Evolutionary conservation across 768 basidiomycete genomes (phyloP).

Genomic region (Pholiota microspora): DNA sequence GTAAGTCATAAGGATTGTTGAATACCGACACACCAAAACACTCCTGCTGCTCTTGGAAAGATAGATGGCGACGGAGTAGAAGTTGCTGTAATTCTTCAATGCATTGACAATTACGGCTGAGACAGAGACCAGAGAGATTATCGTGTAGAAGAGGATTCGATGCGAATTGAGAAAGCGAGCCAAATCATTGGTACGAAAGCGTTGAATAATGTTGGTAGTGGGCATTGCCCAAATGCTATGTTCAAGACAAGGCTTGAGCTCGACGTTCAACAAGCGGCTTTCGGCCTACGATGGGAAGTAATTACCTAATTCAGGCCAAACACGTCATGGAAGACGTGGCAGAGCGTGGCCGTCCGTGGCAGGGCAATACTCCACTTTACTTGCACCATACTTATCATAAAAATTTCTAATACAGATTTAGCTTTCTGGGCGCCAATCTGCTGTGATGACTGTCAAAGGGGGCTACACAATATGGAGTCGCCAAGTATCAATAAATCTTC

Average conservation of each 20-base stretch:
- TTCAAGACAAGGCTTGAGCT: neutral
- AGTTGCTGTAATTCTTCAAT: slow-evolving; percentile 81
- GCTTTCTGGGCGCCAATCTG: no score
- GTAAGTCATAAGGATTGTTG: neutral
- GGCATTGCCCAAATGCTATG: slow-evolving; percentile 39
- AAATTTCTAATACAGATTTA: no score
- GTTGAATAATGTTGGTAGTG: slow-evolving; percentile 41
- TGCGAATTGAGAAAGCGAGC: slow-evolving; percentile 54
- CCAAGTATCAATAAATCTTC: no score
- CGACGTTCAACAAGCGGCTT: neutral
- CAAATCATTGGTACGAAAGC: slow-evolving; percentile 49
- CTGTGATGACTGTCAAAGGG: no score
- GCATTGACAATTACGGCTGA: slow-evolving; percentile 76
- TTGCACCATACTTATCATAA: no score
- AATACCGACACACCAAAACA: slow-evolving; percentile 62
- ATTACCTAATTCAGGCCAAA: neutral
- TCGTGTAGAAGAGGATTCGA: slow-evolving; percentile 65
- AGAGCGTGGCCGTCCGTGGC: neutral
- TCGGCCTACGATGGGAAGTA: neutral
- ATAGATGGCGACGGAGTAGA: slow-evolving; percentile 90
- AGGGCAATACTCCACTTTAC: no score
- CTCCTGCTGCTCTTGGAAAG: slow-evolving; percentile 94
- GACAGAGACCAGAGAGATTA: slow-evolving; percentile 67
- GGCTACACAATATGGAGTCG: no score
- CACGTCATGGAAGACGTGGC: neutral